A percentile compares a stretch with the other conserved stretches of the same genome.
These are phyloP conservation scores for Tephrocybe rancida DNA, from an alignment of 768 basidiomycete species.

Conservation along the genomic window DNA sequence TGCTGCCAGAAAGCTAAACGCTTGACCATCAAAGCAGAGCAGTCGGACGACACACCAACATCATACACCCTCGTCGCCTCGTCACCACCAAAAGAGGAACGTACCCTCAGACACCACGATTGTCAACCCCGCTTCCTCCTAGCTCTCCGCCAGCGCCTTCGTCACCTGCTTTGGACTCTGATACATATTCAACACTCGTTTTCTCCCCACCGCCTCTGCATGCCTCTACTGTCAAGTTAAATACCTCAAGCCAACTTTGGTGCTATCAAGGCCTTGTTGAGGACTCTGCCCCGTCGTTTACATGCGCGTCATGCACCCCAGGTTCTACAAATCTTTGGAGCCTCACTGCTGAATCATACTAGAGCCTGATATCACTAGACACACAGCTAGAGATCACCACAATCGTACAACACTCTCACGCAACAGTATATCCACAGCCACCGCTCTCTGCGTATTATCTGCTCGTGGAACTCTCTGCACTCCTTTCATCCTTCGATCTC, in stretches of 20 bases:
- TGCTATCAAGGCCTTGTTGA: conserved; percentile 1
- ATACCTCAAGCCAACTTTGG: neutral
- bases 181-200: neutral
- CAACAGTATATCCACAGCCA: neutral
- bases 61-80: conserved; percentile 14
- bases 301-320: conserved; percentile 10
- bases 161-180: neutral
- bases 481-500: conserved; percentile 15
- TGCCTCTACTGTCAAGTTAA: neutral
- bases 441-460: neutral
- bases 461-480: conserved; percentile 14
- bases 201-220: neutral
- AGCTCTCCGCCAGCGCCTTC: conserved; percentile 7
- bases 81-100: conserved; percentile 1
- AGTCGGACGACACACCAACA: neutral
- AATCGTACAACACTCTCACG: neutral
- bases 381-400: neutral
- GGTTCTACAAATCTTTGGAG: neutral
- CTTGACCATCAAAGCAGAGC: neutral
- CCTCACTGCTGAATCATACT: neutral
- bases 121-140: conserved; percentile 9
- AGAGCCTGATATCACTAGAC: neutral
- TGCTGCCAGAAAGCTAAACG: neutral
- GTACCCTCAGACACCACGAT: neutral
- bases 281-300: neutral